Conservation (phyloP, 73 alveolate species). For the Stentor coeruleus region DNA sequence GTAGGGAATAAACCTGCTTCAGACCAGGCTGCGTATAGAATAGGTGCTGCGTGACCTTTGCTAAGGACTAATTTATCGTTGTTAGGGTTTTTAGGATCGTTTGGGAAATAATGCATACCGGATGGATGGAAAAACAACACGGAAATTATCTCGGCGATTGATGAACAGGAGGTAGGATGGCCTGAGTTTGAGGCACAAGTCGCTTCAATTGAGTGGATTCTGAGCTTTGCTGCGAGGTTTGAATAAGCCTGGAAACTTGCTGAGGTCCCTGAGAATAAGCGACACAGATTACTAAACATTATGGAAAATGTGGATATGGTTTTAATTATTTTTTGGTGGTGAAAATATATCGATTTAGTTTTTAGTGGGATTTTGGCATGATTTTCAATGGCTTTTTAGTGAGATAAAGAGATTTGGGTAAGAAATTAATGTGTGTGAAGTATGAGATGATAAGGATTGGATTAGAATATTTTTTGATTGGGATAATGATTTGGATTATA, state of each 20-base stretch:
- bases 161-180: constrained; percentile 69
- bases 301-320: too few species aligned
- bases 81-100: constrained; percentile 49
- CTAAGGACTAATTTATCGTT: constrained; percentile 65
- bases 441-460: too few species aligned
- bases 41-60: constrained; percentile 84
- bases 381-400: too few species aligned
- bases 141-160: constrained; percentile 70
- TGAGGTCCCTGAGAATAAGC: constrained; percentile 7
- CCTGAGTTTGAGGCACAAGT: constrained; percentile 68
- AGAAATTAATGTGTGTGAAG: too few species aligned
- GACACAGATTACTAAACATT: too few species aligned
- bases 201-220: constrained; percentile 62
- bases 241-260: neutral
- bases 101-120: constrained; percentile 46
- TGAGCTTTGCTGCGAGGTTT: constrained; percentile 36
- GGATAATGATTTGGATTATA: too few species aligned
- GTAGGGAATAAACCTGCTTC: constrained; percentile 55
- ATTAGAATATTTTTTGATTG: too few species aligned
- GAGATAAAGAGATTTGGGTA: too few species aligned
- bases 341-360: too few species aligned
- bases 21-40: constrained; percentile 73
- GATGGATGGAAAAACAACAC: constrained; percentile 65
- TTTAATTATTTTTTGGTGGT: too few species aligned
- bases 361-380: too few species aligned